These are phyloP conservation scores for Claviceps pazoutovae DNA, from an alignment of 2,329 filamentous ascomycete genomes.

Conservation along the genomic window DNA sequence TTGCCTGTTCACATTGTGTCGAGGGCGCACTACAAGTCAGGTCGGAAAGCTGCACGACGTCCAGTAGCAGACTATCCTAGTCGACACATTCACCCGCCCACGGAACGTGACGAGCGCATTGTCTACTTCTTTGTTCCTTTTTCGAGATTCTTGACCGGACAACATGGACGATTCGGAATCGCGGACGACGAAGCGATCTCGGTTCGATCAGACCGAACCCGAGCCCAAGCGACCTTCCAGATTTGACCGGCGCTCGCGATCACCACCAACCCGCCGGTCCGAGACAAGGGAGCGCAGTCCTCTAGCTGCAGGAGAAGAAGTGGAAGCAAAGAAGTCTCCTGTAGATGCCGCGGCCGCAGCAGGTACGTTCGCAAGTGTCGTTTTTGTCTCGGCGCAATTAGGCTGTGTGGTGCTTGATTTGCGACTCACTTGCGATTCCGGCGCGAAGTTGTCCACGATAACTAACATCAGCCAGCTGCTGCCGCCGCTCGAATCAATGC, in stretches of 20 bases:
- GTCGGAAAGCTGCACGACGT: background rate
- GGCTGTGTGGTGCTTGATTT: background rate
- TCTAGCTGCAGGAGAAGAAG: conserved; percentile 30
- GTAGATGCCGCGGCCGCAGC: conserved; percentile 64
- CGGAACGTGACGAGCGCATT: background rate
- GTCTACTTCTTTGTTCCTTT: background rate
- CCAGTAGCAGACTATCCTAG: background rate
- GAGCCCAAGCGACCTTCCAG: conserved; percentile 64
- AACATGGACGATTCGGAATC: conserved; percentile 63
- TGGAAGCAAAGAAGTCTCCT: conserved; percentile 34
- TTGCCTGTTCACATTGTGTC: background rate
- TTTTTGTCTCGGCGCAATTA: background rate
- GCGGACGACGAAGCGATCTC: conserved; percentile 65
- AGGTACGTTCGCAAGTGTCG: conserved; percentile 35
- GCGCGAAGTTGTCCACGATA: conserved; percentile 11
- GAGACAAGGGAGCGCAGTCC: conserved; percentile 77
- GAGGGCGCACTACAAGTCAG: background rate
- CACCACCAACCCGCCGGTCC: conserved; percentile 52
- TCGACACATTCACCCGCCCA: background rate
- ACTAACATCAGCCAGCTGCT: conserved; percentile 42
- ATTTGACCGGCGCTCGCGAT: conserved; percentile 86
- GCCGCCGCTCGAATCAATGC: conserved; percentile 82
- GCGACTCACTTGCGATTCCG: background rate
- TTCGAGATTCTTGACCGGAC: background rate
- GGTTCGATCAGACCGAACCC: conserved; percentile 84